Evolutionary conservation across 1,284 basidiomycete genomes (phyloP).

Genomic region (Boletus albobrunnescens): DNA sequence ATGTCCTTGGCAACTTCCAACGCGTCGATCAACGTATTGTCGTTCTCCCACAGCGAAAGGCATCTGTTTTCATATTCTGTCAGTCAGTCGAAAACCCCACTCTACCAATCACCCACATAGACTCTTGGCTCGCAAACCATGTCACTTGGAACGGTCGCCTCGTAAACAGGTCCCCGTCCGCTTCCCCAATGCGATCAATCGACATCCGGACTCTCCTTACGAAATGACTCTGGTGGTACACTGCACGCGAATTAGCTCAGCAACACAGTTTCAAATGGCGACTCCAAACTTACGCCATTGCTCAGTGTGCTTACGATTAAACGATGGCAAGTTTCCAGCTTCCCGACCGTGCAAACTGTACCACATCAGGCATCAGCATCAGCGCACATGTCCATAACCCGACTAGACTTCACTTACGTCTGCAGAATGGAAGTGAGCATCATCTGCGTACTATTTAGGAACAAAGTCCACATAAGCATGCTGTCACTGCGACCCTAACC

Average conservation of each 20-base stretch:
- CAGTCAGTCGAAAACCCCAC: slow-evolving; percentile 5
- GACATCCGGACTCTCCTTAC: slow-evolving; percentile 51
- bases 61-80: slow-evolving; percentile 42
- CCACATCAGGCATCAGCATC: slow-evolving; percentile 7
- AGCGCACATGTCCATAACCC: not conserved
- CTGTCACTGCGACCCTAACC: slow-evolving; percentile 10
- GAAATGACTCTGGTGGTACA: slow-evolving; percentile 60
- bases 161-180: slow-evolving; percentile 50
- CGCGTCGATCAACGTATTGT: slow-evolving; percentile 52
- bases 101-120: slow-evolving; percentile 43
- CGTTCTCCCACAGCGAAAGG: slow-evolving; percentile 61
- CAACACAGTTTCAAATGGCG: slow-evolving; percentile 4
- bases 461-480: slow-evolving; percentile 15
- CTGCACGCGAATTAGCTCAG: slow-evolving; percentile 34
- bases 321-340: slow-evolving; percentile 34
- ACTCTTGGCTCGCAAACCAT: slow-evolving; percentile 68
- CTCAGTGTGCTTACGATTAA: slow-evolving; percentile 64
- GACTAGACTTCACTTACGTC: slow-evolving; percentile 44
- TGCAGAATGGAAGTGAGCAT: slow-evolving; percentile 61
- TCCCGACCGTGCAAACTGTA: slow-evolving; percentile 45
- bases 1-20: slow-evolving; percentile 66
- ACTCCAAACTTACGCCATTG: slow-evolving; percentile 64
- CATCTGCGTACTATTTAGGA: slow-evolving; percentile 54
- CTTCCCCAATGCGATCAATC: slow-evolving; percentile 45
- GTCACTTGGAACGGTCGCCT: slow-evolving; percentile 64